Percentiles rank a stretch among this genome's conserved stretches.
phyloP scores from a whole-genome alignment of 2,329 filamentous ascomycete genomes.

The Xenosphaeropsis pyriputrescens region DNA sequence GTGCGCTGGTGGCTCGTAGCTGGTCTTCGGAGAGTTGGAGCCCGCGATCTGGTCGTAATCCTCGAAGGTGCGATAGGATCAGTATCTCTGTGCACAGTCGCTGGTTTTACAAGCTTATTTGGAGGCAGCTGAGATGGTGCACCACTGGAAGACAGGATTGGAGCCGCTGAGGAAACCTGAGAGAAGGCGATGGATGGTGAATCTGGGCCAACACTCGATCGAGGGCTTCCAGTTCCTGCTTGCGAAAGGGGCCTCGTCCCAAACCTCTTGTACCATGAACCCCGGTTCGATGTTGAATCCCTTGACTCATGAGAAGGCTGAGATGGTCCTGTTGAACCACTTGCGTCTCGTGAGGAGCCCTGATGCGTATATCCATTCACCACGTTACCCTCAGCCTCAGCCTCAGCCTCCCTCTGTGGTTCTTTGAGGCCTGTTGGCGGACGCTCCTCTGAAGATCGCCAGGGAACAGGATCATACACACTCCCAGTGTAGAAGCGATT shows the following conservation, averaged over 20 bases:
- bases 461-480: no score
- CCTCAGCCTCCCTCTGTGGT: not conserved
- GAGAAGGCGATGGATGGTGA: conserved; percentile 52
- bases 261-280: conserved; percentile 60
- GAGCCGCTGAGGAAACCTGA: conserved; percentile 44
- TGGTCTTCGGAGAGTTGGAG: conserved; percentile 54
- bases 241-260: conserved; percentile 52
- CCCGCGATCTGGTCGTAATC: conserved; percentile 40
- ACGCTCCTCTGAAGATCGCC: conserved; percentile 1
- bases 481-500: not conserved
- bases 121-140: conserved; percentile 34
- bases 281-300: conserved; percentile 44
- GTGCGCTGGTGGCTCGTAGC: conserved; percentile 70
- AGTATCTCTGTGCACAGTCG: conserved; percentile 37
- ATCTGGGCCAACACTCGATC: conserved; percentile 50
- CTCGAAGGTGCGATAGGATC: conserved; percentile 26
- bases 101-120: conserved; percentile 68
- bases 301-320: no score
- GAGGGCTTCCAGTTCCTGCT: conserved; percentile 35
- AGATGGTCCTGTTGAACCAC: no score
- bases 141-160: conserved; percentile 32
- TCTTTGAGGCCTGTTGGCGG: conserved; percentile 6
- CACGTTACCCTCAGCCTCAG: no score
- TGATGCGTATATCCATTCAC: no score
- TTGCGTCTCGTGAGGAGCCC: no score